Evolutionary conservation across 2,329 filamentous ascomycete genomes (phyloP), one percentile per base, ranked within the genome.

Genomic region (Aspergillus jensenii): DNA sequence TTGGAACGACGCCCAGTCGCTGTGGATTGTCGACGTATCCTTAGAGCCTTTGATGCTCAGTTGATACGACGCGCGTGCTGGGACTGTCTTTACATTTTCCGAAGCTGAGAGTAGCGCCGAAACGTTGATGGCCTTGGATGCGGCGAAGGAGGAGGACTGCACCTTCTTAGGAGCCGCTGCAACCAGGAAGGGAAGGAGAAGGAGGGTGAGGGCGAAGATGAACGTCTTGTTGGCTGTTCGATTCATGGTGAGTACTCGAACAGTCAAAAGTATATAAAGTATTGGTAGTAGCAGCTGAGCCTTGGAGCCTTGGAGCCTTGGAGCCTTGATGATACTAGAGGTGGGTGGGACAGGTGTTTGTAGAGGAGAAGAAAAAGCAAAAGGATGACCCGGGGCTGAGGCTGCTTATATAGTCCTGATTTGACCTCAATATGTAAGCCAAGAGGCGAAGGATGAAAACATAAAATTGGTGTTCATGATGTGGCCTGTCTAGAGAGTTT

Each of bases 1-100:
- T 35, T 45, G 57, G 46, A 70, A 70, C 0, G 58, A 60, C 0
- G 62, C 55, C 69, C 69, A 72, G 52, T 72, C 70, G 25, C 55
- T 64, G 41, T 72, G 62, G 37, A 72, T 71, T 2, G 67, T 70
- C 7, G 65, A 65, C 17, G 59, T 63, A 4, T 59, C 48, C 14
- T 67, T 55, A 11, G 60, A 61, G 1, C 37, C 19, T 9, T 64
- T 55, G 6, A 53, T 50, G 25, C 61, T 69, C 23, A 70, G 55
- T 6, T 65, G 65, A 41, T 72, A 71, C 3, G 65, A 66, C 2
- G 66, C 65, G 47, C 59, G 50, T 3, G 61, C 57, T 0, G 68
- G 68, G n/a, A 69, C 62, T 3, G 33, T 56, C 14, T 51, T 69
- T 8, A 66, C 64, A 39, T 62, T 62, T 2, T 65, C 62, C 23